These are phyloP conservation scores for Lizonia empirigonia DNA, from an alignment of 2,329 filamentous ascomycete species.

Conservation along the genomic window DNA sequence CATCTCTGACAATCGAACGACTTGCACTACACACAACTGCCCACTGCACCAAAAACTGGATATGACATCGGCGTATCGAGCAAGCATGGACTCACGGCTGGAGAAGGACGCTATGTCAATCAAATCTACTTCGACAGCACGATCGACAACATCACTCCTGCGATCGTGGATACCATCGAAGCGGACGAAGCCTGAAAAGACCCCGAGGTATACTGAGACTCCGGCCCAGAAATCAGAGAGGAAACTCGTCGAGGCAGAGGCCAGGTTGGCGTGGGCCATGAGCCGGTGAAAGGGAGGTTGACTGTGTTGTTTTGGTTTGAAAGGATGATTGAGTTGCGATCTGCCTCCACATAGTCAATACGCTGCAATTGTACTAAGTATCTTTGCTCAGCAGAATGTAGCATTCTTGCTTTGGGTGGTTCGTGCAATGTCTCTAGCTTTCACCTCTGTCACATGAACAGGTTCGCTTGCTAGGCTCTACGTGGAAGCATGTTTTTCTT, in stretches of 20 bases:
- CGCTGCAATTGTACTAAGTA: too few relatives aligned
- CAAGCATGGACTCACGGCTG: neutral
- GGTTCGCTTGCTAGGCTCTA: too few relatives aligned
- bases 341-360: too few relatives aligned
- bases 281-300: neutral
- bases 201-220: slow-evolving; percentile 4
- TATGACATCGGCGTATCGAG: slow-evolving; percentile 9
- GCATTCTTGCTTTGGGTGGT: too few relatives aligned
- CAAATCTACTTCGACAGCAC: slow-evolving; percentile 31
- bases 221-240: slow-evolving; percentile 20
- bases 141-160: slow-evolving; percentile 32
- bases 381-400: too few relatives aligned
- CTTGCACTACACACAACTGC: too few relatives aligned
- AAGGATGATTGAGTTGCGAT: neutral
- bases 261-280: slow-evolving; percentile 20
- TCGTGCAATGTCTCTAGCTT: too few relatives aligned
- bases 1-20: neutral
- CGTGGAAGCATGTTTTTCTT: too few relatives aligned
- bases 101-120: slow-evolving; percentile 26
- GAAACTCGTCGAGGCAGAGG: slow-evolving; percentile 24
- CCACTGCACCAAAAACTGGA: neutral
- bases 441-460: too few relatives aligned
- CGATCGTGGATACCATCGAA: slow-evolving; percentile 28
- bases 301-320: neutral
- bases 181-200: slow-evolving; percentile 1